Percentiles rank a stretch among this genome's conserved stretches.
Conservation (phyloP, 1,139 yeast species). For the Kodamaea sp. region DNA sequence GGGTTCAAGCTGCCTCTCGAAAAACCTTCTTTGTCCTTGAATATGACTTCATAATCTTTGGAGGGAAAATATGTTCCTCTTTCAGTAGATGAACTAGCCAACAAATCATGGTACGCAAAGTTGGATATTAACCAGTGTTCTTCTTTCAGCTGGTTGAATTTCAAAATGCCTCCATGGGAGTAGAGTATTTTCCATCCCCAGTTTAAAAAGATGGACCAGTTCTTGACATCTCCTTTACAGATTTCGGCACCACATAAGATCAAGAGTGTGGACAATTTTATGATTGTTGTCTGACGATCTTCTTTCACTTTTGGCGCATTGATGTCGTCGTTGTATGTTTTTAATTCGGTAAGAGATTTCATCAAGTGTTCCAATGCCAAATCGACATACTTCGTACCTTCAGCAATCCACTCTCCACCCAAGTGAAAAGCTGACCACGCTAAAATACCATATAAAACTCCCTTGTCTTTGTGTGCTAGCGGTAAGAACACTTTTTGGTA, state of each 20-base stretch:
- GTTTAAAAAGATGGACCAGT: constrained; percentile 63
- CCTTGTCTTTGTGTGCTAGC: constrained; percentile 67
- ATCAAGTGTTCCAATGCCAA: constrained; percentile 49
- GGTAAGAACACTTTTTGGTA: constrained; percentile 76
- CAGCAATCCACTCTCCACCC: constrained; percentile 46
- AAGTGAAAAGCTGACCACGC: constrained; percentile 79
- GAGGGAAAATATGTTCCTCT: constrained; percentile 60
- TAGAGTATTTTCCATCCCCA: constrained; percentile 62
- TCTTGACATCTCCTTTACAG: constrained; percentile 71
- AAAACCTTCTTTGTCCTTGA: constrained; percentile 36
- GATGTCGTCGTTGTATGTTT: constrained; percentile 8
- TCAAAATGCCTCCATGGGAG: constrained; percentile 60
- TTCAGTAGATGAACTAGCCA: constrained; percentile 60
- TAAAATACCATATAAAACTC: constrained; percentile 66
- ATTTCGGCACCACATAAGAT: constrained; percentile 73
- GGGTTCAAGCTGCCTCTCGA: constrained; percentile 58
- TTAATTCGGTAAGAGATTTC: constrained; percentile 16
- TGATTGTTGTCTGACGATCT: constrained; percentile 27
- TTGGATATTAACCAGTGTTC: constrained; percentile 77
- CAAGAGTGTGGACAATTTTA: constrained; percentile 63
- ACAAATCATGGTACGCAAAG: constrained; percentile 79
- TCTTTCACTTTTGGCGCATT: constrained; percentile 15
- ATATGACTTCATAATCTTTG: constrained; percentile 56
- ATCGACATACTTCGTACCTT: constrained; percentile 42
- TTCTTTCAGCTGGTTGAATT: constrained; percentile 53